phyloP scores from a whole-genome alignment of 1,139 yeast species.

The Sugiyamaella xylanicola region DNA sequence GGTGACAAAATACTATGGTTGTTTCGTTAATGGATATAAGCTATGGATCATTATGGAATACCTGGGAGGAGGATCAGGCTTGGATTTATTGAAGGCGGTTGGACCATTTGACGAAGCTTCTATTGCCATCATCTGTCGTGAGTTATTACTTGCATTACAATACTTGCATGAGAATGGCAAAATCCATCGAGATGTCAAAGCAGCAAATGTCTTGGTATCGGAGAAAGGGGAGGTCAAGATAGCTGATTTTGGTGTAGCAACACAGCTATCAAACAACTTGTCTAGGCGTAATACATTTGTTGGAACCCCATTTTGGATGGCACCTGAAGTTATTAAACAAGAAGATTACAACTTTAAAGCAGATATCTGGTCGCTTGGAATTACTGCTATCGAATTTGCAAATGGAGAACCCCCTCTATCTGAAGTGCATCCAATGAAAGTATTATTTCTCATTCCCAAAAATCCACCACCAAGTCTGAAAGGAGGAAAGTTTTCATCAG shows the following conservation, averaged over 20 bases:
- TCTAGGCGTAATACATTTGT: conserved; percentile 86
- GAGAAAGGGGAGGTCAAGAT: conserved; percentile 76
- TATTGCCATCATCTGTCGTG: conserved; percentile 59
- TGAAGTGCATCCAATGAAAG: conserved; percentile 77
- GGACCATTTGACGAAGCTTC: conserved; percentile 59
- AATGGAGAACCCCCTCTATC: conserved; percentile 82
- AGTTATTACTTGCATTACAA: conserved; percentile 64
- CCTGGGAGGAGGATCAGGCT: conserved; percentile 80
- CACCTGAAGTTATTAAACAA: conserved; percentile 91
- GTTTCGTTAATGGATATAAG: conserved; percentile 76
- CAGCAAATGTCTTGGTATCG: conserved; percentile 77
- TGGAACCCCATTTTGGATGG: conserved; percentile 99
- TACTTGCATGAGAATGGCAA: conserved; percentile 78
- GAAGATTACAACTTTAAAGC: conserved; percentile 87
- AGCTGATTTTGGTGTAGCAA: conserved; percentile 96
- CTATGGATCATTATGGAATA: conserved; percentile 81
- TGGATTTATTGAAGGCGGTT: conserved; percentile 56
- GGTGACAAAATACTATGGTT: conserved; percentile 76
- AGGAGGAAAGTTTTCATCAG: conserved; percentile 49
- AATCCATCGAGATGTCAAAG: conserved; percentile 84
- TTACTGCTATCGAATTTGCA: conserved; percentile 83
- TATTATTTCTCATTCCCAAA: conserved; percentile 60
- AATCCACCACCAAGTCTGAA: conserved; percentile 52
- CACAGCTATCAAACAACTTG: conserved; percentile 76
- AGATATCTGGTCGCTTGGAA: conserved; percentile 95